Conservation (phyloP, 345 rosid genomes). For the Erucastrum elatum region DNA sequence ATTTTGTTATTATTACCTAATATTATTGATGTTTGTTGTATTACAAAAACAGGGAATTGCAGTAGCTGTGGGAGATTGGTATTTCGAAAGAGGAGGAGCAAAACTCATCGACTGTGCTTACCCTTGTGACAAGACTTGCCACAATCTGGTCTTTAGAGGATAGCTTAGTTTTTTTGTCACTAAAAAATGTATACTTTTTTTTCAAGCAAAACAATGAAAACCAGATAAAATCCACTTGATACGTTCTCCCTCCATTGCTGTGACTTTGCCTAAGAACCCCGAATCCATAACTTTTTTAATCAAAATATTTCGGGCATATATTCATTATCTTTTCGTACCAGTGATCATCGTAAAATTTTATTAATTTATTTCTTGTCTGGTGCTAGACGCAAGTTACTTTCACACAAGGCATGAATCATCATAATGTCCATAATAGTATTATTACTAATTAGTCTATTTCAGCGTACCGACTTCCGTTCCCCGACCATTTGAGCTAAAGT, state of each 20-base stretch:
- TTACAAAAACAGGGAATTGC: constrained; percentile 68
- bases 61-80: constrained; percentile 93
- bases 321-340: no score
- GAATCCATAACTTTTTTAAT: no score
- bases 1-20: no score
- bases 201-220: not conserved
- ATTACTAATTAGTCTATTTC: no score
- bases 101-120: constrained; percentile 79
- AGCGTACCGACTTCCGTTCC: no score
- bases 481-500: no score
- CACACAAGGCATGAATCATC: no score
- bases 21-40: not conserved
- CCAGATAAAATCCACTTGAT: not conserved
- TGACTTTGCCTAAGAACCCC: not conserved
- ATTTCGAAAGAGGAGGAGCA: constrained; percentile 62
- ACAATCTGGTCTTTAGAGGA: constrained; percentile 72
- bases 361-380: no score
- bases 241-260: not conserved
- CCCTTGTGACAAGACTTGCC: constrained; percentile 91
- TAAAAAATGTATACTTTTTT: not conserved
- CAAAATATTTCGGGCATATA: no score
- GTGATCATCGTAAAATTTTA: no score
- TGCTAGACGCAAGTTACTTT: no score
- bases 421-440: no score
- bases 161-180: not conserved